Percentiles rank a stretch among this genome's conserved stretches.
phyloP scores from a whole-genome alignment of 306 rosid species.

The Amphicarpaea edgeworthii region DNA sequence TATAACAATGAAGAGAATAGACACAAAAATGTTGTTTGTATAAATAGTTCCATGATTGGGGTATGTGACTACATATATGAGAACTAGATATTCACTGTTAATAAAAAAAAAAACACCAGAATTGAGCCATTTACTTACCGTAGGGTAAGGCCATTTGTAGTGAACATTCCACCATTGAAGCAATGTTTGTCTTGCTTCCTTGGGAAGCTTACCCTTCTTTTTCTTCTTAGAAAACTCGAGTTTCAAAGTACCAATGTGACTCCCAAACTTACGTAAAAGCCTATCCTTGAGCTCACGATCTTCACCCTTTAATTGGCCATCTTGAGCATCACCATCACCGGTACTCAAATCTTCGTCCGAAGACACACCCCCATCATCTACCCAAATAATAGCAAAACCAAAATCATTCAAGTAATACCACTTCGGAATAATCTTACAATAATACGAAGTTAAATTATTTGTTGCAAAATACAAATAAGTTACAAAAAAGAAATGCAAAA shows the following conservation, averaged over 20 bases:
- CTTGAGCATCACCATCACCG: conserved; percentile 74
- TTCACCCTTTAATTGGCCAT: conserved; percentile 60
- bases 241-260: conserved; percentile 81
- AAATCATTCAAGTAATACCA: not conserved
- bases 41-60: no score
- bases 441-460: not conserved
- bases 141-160: conserved; percentile 96
- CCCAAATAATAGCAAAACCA: not conserved
- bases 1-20: no score
- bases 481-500: not conserved
- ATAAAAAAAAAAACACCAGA: no score
- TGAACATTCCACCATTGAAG: conserved; percentile 94
- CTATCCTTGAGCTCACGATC: conserved; percentile 82
- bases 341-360: conserved; percentile 81
- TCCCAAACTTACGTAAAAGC: conserved; percentile 86
- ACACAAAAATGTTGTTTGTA: no score
- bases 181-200: conserved; percentile 86
- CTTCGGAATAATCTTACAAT: not conserved
- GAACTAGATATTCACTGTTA: no score
- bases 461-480: not conserved
- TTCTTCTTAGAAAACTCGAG: conserved; percentile 88
- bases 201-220: conserved; percentile 92
- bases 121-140: conserved; percentile 71
- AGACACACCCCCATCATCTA: conserved; percentile 80
- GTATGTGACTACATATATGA: no score